Evolutionary conservation across 257 asterid species (phyloP), one percentile per base, ranked within the genome.

Genomic region (Misopates orontium): DNA sequence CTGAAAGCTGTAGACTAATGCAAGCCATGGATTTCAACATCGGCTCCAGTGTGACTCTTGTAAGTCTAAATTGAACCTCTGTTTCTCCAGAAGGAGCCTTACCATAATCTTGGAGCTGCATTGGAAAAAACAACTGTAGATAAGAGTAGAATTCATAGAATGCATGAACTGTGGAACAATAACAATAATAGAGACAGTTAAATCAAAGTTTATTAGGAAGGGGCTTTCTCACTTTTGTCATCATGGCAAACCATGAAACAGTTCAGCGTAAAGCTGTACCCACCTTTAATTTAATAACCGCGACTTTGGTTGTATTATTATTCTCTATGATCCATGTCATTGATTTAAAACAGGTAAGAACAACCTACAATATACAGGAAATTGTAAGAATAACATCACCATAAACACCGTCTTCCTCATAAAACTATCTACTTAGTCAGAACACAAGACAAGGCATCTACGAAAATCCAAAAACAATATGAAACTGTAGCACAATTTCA

Each of bases 21-120:
- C 75, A 76, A 54, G 85, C 70, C 96, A 88, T 85, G 73, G 96
- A 88, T 77, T 78, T 88, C 78, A 88, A 69, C 96, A 88, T 86
- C 62, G 96, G 89, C 82, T 86, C 91, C 70, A 88, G 79, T 10
- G 91, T 84, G 74, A 73, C 75, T 78, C 83, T 82, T 70, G 90
- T 86, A 71, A 88, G 88, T 67, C 90, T 80, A 82, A 86, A 84
- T 62, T 88, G 91, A 76, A 86, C 92, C 67, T 82, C 88, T 44
- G 84, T 72, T 81, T 86, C 96, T 69, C 89, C 88, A 55, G 85
- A 74, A 56, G 85, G 84, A 66, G 75, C 77, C 80, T 82, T 88
- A 52, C 85, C 78, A 79, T 84, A 84, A 71, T 88, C 95, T 74
- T 86, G 91, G 73, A 88, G 87, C 95, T 85, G 88, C 80, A 79